Base-by-base conservation (phyloP, 2,329 filamentous ascomycete genomes). In the Pestalotiopsis fici region DNA sequence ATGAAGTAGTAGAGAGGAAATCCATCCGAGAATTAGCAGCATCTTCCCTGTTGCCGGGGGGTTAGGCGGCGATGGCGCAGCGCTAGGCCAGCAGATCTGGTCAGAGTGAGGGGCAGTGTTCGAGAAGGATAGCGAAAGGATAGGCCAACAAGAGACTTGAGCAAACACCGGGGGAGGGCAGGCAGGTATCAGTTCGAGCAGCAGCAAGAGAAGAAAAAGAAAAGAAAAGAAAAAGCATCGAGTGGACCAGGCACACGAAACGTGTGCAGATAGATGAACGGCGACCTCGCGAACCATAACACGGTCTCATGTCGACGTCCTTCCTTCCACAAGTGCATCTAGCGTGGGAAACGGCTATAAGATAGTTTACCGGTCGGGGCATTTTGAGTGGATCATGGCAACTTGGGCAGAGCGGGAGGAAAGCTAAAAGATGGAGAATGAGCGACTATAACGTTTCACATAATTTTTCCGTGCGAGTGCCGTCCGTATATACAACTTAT, bases 311-410 rank as follows among this genome's bases (percentile, higher is more conserved):
- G 18, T 50, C 18, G 9, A 50, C 43, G 43, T 50, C 56, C 56
- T 21, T 59, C 56, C 56, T 21, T 59, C 56, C 56, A 59, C 28
- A 59, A 59, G 56, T 55, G 56, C 56, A 59, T 27, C 56, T 59
- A 59, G 56, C 28, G 56, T 59, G 56, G n/a, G 12, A 28, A 35
- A 27, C 28, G 31, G 25, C 56, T 59, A 59, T 35, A 59, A 59
- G 25, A 35, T 35, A 59, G 25, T 59, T 35, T 59, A 35, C 56
- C 43, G 43, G 43, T 50, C 43, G 43, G 43, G 21, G 43, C 43
- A 21, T 50, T 50, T 50, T 50, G 43, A 50, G 43, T 50, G 43
- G 43, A 50, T 50, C 43, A 21, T 18, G 43, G 43, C 18, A 23
- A 50, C 43, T 50, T 50, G 43, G 43, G 43, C 43, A 50, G n/a